phyloP scores from a whole-genome alignment of 1,284 basidiomycete species.

The Leccinum fallax region DNA sequence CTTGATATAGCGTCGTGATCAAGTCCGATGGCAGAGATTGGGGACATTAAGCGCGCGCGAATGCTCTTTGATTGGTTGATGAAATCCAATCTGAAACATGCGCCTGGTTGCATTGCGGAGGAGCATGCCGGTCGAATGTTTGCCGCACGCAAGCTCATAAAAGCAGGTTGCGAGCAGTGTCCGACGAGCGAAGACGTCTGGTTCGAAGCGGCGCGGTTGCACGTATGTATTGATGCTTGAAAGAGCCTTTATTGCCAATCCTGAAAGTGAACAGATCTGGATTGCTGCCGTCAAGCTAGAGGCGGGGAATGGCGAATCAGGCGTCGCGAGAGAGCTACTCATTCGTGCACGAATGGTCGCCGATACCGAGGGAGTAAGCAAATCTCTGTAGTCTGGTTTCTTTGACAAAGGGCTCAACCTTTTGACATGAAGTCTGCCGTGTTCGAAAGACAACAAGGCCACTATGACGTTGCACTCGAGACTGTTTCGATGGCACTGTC shows the following conservation, averaged over 20 bases:
- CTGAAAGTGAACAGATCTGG: conserved; percentile 97
- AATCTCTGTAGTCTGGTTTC: not conserved
- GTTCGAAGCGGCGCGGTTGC: conserved; percentile 93
- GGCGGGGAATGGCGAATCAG: conserved; percentile 89
- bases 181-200: conserved; percentile 97
- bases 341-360: conserved; percentile 89
- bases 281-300: conserved; percentile 96
- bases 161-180: conserved; percentile 93
- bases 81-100: conserved; percentile 96
- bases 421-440: conserved; percentile 88
- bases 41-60: conserved; percentile 96
- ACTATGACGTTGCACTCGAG: conserved; percentile 69
- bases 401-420: not conserved
- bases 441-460: conserved; percentile 89
- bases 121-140: conserved; percentile 98
- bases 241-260: conserved; percentile 91
- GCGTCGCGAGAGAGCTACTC: conserved; percentile 84
- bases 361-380: conserved; percentile 82
- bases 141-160: conserved; percentile 91
- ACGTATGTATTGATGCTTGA: conserved; percentile 72
- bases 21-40: conserved; percentile 95
- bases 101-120: conserved; percentile 99
- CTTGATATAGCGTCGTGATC: conserved; percentile 88
- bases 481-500: conserved; percentile 74
- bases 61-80: conserved; percentile 96